Evolutionary conservation across 257 asterid genomes (phyloP).

Genomic region (Lithospermum erythrorhizon): DNA sequence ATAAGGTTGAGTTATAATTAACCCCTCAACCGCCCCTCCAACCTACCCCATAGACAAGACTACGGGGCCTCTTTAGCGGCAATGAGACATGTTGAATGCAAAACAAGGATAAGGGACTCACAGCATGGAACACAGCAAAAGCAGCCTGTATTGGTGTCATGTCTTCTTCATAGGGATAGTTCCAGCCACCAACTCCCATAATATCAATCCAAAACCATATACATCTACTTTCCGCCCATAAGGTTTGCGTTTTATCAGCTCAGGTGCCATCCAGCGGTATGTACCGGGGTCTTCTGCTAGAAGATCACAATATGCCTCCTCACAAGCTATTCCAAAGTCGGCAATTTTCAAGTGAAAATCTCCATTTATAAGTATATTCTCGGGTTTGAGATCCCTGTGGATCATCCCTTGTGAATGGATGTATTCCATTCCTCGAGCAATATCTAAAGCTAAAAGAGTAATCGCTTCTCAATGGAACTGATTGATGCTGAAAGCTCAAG

Average conservation of each 20-base stretch:
- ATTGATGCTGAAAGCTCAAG: conserved; percentile 68
- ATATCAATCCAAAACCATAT: conserved; percentile 73
- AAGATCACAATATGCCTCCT: conserved; percentile 52
- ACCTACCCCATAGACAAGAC: too few species aligned
- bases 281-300: conserved; percentile 65
- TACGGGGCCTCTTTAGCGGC: too few species aligned
- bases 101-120: conserved; percentile 2
- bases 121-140: conserved; percentile 74
- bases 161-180: conserved; percentile 65
- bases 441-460: conserved; percentile 65
- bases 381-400: conserved; percentile 86
- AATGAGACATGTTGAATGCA: too few species aligned
- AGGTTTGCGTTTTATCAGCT: conserved; percentile 62
- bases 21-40: too few species aligned
- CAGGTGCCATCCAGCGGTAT: conserved; percentile 97
- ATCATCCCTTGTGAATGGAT: conserved; percentile 82
- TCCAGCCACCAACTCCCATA: conserved; percentile 76
- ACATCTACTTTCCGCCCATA: conserved; percentile 75
- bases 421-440: conserved; percentile 74
- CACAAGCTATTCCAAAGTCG: conserved; percentile 77
- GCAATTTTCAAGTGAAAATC: conserved; percentile 82
- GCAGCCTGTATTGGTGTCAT: conserved; percentile 87
- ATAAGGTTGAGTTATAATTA: too few species aligned
- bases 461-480: conserved; percentile 49
- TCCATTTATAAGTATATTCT: conserved; percentile 63